Conservation (phyloP, 352 stramenopile species). For the Plasmopara viticola region DNA sequence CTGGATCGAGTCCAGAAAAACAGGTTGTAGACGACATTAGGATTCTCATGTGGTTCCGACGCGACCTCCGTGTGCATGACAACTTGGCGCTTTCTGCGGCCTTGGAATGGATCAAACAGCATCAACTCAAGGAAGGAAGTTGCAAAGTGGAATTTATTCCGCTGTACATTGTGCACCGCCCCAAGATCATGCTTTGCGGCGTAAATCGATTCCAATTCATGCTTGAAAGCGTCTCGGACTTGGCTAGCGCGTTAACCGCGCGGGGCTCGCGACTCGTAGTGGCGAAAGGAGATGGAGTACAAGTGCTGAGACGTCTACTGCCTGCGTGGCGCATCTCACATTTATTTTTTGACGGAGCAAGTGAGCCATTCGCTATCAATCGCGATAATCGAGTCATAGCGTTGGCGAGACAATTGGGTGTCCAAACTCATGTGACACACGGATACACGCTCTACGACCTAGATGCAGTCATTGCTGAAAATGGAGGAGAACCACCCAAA, state of each 20-base stretch:
- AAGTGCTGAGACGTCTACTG: slow-evolving; percentile 77
- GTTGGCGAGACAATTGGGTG: slow-evolving; percentile 37
- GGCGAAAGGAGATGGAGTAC: slow-evolving; percentile 61
- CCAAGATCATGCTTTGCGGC: slow-evolving; percentile 79
- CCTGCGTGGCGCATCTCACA: slow-evolving; percentile 85
- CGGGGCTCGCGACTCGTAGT: slow-evolving; percentile 66
- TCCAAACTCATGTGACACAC: slow-evolving; percentile 69
- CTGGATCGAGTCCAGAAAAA: not conserved
- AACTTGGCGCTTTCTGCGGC: slow-evolving; percentile 89
- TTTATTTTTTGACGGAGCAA: slow-evolving; percentile 89
- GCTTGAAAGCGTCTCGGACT: slow-evolving; percentile 86
- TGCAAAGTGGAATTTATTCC: slow-evolving; percentile 55
- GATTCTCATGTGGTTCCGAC: slow-evolving; percentile 90
- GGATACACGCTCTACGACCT: slow-evolving; percentile 73
- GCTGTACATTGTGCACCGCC: slow-evolving; percentile 86
- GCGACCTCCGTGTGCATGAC: slow-evolving; percentile 94
- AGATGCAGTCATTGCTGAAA: slow-evolving; percentile 49
- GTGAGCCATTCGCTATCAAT: slow-evolving; percentile 85
- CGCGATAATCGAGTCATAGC: slow-evolving; percentile 65
- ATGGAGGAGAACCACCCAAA: slow-evolving; percentile 52
- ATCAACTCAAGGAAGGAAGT: slow-evolving; percentile 7
- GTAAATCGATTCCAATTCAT: slow-evolving; percentile 90
- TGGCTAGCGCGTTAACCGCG: slow-evolving; percentile 59
- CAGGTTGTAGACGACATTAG: slow-evolving; percentile 24
- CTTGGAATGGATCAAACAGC: slow-evolving; percentile 31